Evolutionary conservation across 768 basidiomycete genomes (phyloP), one percentile per base, ranked within the genome.

Genomic region (Amanita rimosa): DNA sequence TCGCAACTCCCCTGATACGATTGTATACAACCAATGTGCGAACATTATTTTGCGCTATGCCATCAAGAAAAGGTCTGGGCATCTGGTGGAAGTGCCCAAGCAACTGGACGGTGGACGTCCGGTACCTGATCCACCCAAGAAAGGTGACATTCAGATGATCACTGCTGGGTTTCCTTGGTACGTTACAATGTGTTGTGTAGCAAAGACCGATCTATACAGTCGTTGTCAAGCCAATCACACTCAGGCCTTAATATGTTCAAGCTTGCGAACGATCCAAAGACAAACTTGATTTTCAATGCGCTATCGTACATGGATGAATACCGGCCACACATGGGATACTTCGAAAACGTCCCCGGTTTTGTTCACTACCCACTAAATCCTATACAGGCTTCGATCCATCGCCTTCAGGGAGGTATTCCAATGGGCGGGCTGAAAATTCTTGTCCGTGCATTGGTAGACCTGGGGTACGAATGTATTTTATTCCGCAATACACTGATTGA

Each of bases 111-210:
- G 75, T 37, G 62, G 64, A 7, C 7, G 57, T 49, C 1, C 57
- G 1, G 53, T 81, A 10, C 75, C 76, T 2, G 56, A 57, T 3
- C 75, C 73, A 9, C 76, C 78, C 3, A 63, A 63, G 36, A 72
- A 72, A 6, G 74, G 69, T 4, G 70, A 78, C 3, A 73, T 85
- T 46, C 74, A 87, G 44, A 70, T 79, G 24, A 68, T 90, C 11
- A 63, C 75, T 10, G 73, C 79, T 14, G 88, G 89, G 0, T 85
- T 90, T 54, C 88, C 88, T 31, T 91, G 88, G 86, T 82, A 54
- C 34, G 55, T 48, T 9, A 51, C 36, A 29, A 10, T 50, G 1
- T 14, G 2, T 14, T 48, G 41, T 44, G 31, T 43, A 31, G 35
- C 16, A 55, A 11, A 19, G 26, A 6, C n/a, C n/a, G 11, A 42